phyloP scores from a whole-genome alignment of 352 stramenopile genomes.

The Phytophthora europaea region DNA sequence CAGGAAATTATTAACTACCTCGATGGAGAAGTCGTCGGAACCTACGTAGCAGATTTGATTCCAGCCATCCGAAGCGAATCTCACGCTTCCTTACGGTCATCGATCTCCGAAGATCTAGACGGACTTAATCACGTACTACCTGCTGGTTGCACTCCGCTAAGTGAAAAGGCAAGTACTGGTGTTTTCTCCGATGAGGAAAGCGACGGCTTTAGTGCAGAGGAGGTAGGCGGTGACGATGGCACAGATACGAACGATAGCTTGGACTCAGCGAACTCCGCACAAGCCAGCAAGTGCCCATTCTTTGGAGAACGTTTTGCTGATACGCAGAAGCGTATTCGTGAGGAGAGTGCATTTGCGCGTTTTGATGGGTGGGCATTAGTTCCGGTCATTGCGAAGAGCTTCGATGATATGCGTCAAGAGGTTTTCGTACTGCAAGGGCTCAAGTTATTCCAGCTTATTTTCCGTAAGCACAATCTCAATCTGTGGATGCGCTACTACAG shows the following conservation, averaged over 20 bases:
- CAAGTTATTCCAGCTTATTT: slow-evolving; percentile 94
- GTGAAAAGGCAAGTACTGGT: slow-evolving; percentile 20
- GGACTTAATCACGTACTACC: slow-evolving; percentile 40
- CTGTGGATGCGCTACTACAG: slow-evolving; percentile 96
- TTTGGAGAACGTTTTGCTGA: slow-evolving; percentile 92
- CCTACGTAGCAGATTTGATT: slow-evolving; percentile 58
- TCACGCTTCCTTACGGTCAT: slow-evolving; percentile 28
- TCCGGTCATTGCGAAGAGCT: slow-evolving; percentile 97
- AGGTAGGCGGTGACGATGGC: slow-evolving; percentile 19
- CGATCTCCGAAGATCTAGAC: slow-evolving; percentile 47
- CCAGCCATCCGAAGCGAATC: slow-evolving; percentile 25
- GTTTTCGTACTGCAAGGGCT: slow-evolving; percentile 97
- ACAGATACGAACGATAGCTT: slow-evolving; percentile 32
- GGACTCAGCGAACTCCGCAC: slow-evolving; percentile 23
- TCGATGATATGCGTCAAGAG: slow-evolving; percentile 98
- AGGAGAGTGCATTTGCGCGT: slow-evolving; percentile 70
- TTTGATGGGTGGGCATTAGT: slow-evolving; percentile 89
- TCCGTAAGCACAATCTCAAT: slow-evolving; percentile 89
- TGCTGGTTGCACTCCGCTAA: slow-evolving; percentile 33
- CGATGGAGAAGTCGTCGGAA: slow-evolving; percentile 55
- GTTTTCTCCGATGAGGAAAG: slow-evolving; percentile 42
- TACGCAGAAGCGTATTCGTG: slow-evolving; percentile 87
- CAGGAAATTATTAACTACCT: slow-evolving; percentile 68
- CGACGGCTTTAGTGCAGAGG: slow-evolving; percentile 26
- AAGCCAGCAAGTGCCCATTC: slow-evolving; percentile 43